phyloP scores from a whole-genome alignment of 495 filamentous ascomycete species.

The Letharia columbiana region DNA sequence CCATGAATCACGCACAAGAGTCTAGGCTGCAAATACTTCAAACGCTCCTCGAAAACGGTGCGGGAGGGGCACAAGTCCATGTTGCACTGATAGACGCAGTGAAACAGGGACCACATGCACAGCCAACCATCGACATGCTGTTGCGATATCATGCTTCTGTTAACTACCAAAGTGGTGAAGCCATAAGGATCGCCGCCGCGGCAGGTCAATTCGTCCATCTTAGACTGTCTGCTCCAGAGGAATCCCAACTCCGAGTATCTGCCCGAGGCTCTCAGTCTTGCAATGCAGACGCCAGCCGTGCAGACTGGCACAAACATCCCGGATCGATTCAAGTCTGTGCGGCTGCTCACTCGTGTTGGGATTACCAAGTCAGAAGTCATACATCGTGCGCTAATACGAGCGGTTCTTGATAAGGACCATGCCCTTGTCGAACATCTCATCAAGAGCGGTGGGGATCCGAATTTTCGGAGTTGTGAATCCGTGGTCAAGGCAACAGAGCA shows the following conservation, averaged over 20 bases:
- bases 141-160: constrained; percentile 16
- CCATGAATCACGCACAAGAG: constrained; percentile 14
- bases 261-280: constrained; percentile 14
- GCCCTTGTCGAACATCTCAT: constrained; percentile 9
- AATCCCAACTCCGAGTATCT: constrained; percentile 11
- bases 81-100: constrained; percentile 19
- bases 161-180: constrained; percentile 10
- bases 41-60: constrained; percentile 12
- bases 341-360: constrained; percentile 6
- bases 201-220: constrained; percentile 14
- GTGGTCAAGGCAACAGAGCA: constrained; percentile 8
- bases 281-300: constrained; percentile 12
- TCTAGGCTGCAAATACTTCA: constrained; percentile 15
- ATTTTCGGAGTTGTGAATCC: constrained; percentile 8
- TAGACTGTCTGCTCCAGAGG: constrained; percentile 14
- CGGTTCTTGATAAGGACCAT: constrained; percentile 16
- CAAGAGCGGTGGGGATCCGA: constrained; percentile 14
- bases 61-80: constrained; percentile 11
- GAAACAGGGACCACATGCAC: constrained; percentile 4
- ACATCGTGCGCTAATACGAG: constrained; percentile 13
- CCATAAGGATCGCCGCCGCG: constrained; percentile 13
- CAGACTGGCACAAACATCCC: neutral
- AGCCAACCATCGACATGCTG: constrained; percentile 19
- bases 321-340: constrained; percentile 11
- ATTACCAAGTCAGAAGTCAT: neutral